Base-by-base conservation (phyloP, 2,329 filamentous ascomycete species). In the Botryotinia globosa region DNA sequence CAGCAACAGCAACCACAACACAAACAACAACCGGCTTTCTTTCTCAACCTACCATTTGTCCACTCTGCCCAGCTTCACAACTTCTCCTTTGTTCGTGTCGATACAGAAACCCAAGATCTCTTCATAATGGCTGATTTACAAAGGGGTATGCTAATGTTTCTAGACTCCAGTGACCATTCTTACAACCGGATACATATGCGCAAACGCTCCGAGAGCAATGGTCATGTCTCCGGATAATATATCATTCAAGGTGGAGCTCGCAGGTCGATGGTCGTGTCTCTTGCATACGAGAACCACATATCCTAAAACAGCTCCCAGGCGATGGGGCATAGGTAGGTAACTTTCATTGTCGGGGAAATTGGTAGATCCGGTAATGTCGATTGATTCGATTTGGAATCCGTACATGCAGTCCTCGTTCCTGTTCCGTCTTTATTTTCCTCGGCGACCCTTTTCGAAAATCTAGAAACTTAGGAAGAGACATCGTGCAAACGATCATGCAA, bases 221-320 rank as follows among this genome's bases (percentile, higher is more conserved):
- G n/a, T 32, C 39, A 39, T 54, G 61, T 32, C 61, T 63, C 61
- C 61, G 29, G 61, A 63, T 45, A 44, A 29, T 29, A 63, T 63
- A 42, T 12, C 32, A 44, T 63, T 32, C 39, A 14, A 18, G 45
- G 63, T 66, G 45, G 63, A 51, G 63, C 63, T 39, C 20, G 32
- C 63, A 51, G 45, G 45, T 51, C 20, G 22, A 54, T 54, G 25
- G 45, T 54, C 29, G 29, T 66, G 25, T 54, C 48, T 54, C 64
- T 39, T 66, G 64, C 64, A 66, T 66, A 29, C 18, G 32, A 66
- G 64, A 32, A 66, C 64, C 64, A 54, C 64, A 66, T 66, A 66
- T 39, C 64, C 45, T 48, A 29, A 54, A 66, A 51, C 45, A 8
- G 22, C 34, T 54, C 64, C 45, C 45, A 39, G 45, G n/a, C 64